These are phyloP conservation scores for Pyricularia grisea DNA, from an alignment of 2,329 filamentous ascomycete genomes.

Conservation along the genomic window DNA sequence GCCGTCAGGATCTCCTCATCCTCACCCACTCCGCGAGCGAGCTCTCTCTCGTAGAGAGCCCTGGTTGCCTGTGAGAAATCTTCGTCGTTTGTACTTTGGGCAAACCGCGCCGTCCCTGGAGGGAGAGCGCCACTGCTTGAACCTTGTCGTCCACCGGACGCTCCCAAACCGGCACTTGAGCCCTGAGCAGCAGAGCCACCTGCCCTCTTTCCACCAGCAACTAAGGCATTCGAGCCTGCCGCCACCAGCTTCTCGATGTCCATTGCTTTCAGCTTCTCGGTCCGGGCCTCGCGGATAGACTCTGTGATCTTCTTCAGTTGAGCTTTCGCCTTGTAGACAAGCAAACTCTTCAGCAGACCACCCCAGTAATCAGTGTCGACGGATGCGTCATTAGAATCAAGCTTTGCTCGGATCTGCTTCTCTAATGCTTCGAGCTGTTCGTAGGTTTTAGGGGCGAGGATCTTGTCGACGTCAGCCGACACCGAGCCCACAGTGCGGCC, in stretches of 20 bases:
- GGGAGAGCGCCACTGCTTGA: constrained; percentile 27
- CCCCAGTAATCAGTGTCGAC: constrained; percentile 99
- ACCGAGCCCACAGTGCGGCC: constrained; percentile 75
- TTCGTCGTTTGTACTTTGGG: constrained; percentile 52
- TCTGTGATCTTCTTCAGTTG: constrained; percentile 71
- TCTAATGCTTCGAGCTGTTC: constrained; percentile 83
- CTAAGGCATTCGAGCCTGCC: constrained; percentile 22
- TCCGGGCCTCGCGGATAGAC: constrained; percentile 60
- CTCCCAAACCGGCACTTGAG: constrained; percentile 11
- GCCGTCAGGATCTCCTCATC: constrained; percentile 93
- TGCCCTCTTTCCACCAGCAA: background rate
- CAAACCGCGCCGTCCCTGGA: constrained; percentile 58
- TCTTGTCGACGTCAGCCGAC: constrained; percentile 75
- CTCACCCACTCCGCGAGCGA: constrained; percentile 81
- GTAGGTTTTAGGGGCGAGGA: constrained; percentile 75
- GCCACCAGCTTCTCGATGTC: constrained; percentile 50
- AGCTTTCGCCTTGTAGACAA: constrained; percentile 87
- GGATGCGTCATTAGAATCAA: constrained; percentile 70
- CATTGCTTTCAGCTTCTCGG: constrained; percentile 55
- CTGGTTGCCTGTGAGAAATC: constrained; percentile 83
- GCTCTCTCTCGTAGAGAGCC: constrained; percentile 84
- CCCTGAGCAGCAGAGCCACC: background rate
- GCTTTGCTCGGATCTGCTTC: constrained; percentile 75
- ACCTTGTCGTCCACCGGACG: constrained; percentile 10
- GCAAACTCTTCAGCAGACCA: constrained; percentile 73